A percentile compares a stretch with the other conserved stretches of the same genome.
phyloP scores from a whole-genome alignment of 2,329 filamentous ascomycete species.

The Fusarium penzigii region DNA sequence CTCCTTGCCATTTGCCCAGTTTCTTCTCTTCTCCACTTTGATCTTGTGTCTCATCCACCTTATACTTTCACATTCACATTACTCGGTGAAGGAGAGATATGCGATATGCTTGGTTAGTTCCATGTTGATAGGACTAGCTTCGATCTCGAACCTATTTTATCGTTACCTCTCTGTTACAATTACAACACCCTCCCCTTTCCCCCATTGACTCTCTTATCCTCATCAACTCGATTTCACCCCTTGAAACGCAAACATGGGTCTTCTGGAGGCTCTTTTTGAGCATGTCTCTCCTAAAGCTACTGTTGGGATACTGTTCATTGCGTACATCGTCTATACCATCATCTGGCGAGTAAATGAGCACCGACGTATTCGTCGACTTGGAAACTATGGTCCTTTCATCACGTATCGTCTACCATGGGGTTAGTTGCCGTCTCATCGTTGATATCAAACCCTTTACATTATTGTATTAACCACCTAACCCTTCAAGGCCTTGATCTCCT shows the following conservation, averaged over 20 bases:
- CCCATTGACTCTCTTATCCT: neutral
- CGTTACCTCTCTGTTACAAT: no score
- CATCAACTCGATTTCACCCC: neutral
- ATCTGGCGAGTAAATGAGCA: slow-evolving; percentile 42
- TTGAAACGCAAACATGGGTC: slow-evolving; percentile 41
- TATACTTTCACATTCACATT: no score
- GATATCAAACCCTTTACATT: neutral
- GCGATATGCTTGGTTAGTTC: no score
- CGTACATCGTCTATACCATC: slow-evolving; percentile 41
- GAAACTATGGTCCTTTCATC: slow-evolving; percentile 42
- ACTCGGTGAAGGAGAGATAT: no score
- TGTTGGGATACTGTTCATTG: slow-evolving; percentile 38
- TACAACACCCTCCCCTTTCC: no score
- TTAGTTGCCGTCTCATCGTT: slow-evolving; percentile 30
- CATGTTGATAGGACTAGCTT: no score
- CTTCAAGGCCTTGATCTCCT: slow-evolving; percentile 64
- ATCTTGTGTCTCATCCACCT: no score
- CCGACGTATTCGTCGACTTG: slow-evolving; percentile 47
- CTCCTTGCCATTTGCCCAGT: no score
- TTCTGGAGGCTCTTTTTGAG: slow-evolving; percentile 50
- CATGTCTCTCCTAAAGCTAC: slow-evolving; percentile 45
- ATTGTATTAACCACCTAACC: neutral
- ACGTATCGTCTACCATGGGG: slow-evolving; percentile 46
- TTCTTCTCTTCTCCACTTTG: no score
- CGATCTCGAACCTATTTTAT: no score